phyloP scores from a whole-genome alignment of 768 basidiomycete genomes.

The Xerocomellus amylosporus region DNA sequence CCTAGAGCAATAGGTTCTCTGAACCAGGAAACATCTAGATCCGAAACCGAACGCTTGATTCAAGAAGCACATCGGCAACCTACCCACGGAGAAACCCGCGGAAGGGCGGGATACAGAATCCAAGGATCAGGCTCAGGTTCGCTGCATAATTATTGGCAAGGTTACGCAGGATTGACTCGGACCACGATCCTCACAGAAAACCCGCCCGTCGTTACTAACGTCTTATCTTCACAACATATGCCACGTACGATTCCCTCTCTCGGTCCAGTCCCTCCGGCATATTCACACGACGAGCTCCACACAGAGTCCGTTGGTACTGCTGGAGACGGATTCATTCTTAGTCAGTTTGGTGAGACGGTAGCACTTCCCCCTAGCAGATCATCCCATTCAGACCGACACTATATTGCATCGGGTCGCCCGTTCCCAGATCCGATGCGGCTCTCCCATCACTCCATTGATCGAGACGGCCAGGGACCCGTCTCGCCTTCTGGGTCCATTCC shows the following conservation, averaged over 20 bases:
- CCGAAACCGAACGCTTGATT: neutral
- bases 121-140: constrained; percentile 16
- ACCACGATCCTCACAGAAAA: constrained; percentile 3
- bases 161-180: neutral
- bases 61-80: constrained; percentile 5
- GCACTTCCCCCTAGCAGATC: neutral
- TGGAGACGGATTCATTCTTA: neutral
- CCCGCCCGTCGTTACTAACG: neutral
- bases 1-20: neutral
- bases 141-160: neutral
- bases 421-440: neutral
- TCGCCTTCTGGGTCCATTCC: neutral
- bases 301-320: neutral
- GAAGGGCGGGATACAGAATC: constrained; percentile 7
- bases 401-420: neutral
- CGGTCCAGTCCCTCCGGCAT: neutral
- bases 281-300: constrained; percentile 4
- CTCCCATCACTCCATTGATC: neutral
- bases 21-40: constrained; percentile 3
- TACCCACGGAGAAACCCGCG: constrained; percentile 5
- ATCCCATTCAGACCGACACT: neutral
- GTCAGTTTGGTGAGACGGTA: neutral
- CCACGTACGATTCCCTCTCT: neutral
- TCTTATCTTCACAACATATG: constrained; percentile 3
- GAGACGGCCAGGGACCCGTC: neutral